A percentile compares a stretch with the other conserved stretches of the same genome.
Evolutionary conservation across 2,329 filamentous ascomycete species (phyloP).

Genomic region (Colletotrichum acutatum): DNA sequence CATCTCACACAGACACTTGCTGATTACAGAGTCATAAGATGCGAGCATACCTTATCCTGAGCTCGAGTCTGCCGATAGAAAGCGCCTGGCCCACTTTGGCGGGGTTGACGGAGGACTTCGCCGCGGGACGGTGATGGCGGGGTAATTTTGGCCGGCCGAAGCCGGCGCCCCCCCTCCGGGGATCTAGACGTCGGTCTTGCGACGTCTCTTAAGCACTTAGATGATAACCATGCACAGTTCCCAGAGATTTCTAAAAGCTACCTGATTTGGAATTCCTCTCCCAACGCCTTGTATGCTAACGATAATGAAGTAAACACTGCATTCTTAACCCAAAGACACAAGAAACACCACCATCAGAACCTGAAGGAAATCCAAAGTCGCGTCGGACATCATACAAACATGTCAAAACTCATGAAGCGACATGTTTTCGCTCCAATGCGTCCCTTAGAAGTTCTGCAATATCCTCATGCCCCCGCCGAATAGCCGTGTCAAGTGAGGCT

Average conservation of each 20-base stretch:
- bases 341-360: not conserved
- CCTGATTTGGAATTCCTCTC: too few relatives aligned
- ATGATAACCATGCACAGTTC: not conserved
- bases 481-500: not conserved
- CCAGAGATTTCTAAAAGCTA: too few relatives aligned
- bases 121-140: constrained; percentile 18
- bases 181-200: not conserved
- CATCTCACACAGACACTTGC: not conserved
- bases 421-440: rapidly evolving
- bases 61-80: not conserved
- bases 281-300: not conserved
- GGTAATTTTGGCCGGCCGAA: constrained; percentile 11
- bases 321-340: not conserved
- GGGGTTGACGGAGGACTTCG: not conserved
- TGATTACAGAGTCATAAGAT: too few relatives aligned
- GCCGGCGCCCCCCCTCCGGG: constrained; percentile 3
- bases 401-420: not conserved
- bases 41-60: not conserved
- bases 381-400: not conserved
- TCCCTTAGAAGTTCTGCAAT: not conserved
- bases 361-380: not conserved
- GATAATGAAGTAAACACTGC: not conserved
- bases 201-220: not conserved
- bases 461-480: rapidly evolving
- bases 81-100: not conserved